A percentile compares a stretch with the other conserved stretches of the same genome.
Conservation (phyloP, 1,284 basidiomycete genomes). For the Cryptococcus sp. region DNA sequence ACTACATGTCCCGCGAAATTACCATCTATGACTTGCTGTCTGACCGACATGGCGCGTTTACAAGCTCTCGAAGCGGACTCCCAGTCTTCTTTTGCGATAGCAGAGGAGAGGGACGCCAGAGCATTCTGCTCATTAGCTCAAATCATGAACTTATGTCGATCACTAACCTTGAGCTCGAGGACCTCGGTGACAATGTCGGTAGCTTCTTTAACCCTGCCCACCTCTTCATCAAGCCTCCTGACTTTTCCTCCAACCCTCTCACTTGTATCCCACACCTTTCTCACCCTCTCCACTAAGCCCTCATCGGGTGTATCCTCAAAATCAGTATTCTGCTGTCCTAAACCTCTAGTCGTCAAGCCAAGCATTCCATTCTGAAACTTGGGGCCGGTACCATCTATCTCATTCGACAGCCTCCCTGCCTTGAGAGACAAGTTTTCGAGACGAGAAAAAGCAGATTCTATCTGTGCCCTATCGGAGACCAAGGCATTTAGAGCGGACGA, state of each 20-base stretch:
- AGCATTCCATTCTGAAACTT: constrained; percentile 27
- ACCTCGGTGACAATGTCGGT: constrained; percentile 78
- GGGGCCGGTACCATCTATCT: constrained; percentile 64
- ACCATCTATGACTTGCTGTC: constrained; percentile 70
- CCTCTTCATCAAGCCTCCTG: constrained; percentile 80
- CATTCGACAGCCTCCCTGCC: constrained; percentile 60
- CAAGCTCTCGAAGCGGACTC: constrained; percentile 89
- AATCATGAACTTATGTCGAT: neutral
- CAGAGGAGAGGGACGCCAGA: constrained; percentile 64
- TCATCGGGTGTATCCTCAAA: constrained; percentile 20
- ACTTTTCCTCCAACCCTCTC: constrained; percentile 87
- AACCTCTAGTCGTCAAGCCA: constrained; percentile 10
- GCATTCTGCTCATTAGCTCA: constrained; percentile 58
- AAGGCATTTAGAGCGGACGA: constrained; percentile 70
- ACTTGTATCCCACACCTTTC: constrained; percentile 60
- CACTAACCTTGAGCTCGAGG: constrained; percentile 76
- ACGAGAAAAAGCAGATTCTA: constrained; percentile 61
- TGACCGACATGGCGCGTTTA: constrained; percentile 79
- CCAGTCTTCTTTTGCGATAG: constrained; percentile 88
- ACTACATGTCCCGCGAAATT: constrained; percentile 83
- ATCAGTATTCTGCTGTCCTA: constrained; percentile 31
- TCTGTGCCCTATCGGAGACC: constrained; percentile 63
- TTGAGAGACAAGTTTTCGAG: constrained; percentile 62
- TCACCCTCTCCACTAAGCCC: constrained; percentile 43
- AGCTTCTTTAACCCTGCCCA: constrained; percentile 77